Evolutionary conservation across 2,329 filamentous ascomycete genomes (phyloP), one percentile per base, ranked within the genome.

Genomic region (Simplicillium aogashimaense): DNA sequence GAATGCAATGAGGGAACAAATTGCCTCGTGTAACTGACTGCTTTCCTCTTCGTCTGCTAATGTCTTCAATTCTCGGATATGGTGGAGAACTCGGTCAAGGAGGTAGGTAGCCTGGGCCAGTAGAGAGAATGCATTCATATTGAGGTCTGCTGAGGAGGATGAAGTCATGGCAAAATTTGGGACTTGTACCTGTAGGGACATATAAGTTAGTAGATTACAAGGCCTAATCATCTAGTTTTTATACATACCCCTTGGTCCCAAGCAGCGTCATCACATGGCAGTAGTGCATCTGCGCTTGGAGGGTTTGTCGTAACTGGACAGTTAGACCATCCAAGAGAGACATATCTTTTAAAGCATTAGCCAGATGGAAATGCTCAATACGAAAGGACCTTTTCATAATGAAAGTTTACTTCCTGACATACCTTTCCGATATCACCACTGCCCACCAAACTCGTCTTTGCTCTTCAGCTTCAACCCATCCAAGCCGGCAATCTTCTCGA

Each of bases 31-130:
- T n/a, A n/a, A n/a, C n/a, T n/a, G n/a, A n/a, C n/a, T n/a, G n/a
- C n/a, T n/a, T n/a, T n/a, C n/a, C n/a, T n/a, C n/a, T n/a, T n/a
- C n/a, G n/a, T n/a, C n/a, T n/a, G n/a, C n/a, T n/a, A n/a, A n/a
- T n/a, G n/a, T n/a, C n/a, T n/a, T n/a, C n/a, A n/a, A n/a, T n/a
- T n/a, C n/a, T n/a, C n/a, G n/a, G n/a, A n/a, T n/a, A n/a, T 41
- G 40, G 30, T 39, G 32, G 11, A 47, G 18, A 1, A 42, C 45
- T 14, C 44, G 40, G 10, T 39, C 44, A 14, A 47, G 9, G 12
- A 47, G 28, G 20, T 47, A 43, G 12, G 45, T 41, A 10, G 45
- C 39, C 37, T 47, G 45, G n/a, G 43, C 43, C 39, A 47, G 43
- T 11, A 43, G 41, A 17, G 43, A 43, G 29, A 44, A 47, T 6